phyloP scores from a whole-genome alignment of 495 filamentous ascomycete species.

The Aspergillus egyptiacus region DNA sequence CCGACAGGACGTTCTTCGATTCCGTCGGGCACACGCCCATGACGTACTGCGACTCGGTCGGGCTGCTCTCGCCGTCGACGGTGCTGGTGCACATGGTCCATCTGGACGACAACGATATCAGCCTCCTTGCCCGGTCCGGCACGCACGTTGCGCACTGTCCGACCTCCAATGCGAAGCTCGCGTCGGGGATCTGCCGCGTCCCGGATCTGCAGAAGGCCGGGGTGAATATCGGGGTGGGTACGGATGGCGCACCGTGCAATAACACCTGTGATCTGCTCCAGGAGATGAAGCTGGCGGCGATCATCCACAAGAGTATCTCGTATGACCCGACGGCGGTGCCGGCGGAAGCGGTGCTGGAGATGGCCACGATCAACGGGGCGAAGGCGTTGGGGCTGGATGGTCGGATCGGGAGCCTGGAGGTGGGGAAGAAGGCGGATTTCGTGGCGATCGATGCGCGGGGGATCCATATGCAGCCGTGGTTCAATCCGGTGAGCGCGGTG shows the following conservation, averaged over 20 bases:
- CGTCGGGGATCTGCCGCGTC: constrained; percentile 43
- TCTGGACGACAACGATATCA: constrained; percentile 41
- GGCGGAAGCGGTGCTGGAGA: constrained; percentile 45
- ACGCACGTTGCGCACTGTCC: constrained; percentile 47
- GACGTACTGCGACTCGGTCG: constrained; percentile 38
- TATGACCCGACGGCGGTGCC: constrained; percentile 42
- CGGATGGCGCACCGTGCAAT: constrained; percentile 48
- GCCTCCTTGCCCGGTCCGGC: constrained; percentile 30
- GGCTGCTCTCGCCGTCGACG: constrained; percentile 32
- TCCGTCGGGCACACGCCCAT: constrained; percentile 38
- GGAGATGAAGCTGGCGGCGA: constrained; percentile 47
- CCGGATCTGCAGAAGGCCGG: constrained; percentile 31
- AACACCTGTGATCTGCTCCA: constrained; percentile 47
- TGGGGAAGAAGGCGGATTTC: constrained; percentile 52
- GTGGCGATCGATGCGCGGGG: constrained; percentile 41
- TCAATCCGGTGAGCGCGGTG: constrained; percentile 40
- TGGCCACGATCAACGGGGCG: constrained; percentile 48
- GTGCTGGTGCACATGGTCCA: constrained; percentile 46
- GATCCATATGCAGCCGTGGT: constrained; percentile 30
- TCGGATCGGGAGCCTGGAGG: constrained; percentile 44
- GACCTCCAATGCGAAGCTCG: constrained; percentile 46
- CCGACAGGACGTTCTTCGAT: constrained; percentile 38
- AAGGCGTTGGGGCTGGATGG: constrained; percentile 44
- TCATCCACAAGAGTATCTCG: constrained; percentile 44
- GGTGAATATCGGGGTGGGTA: constrained; percentile 41